Base-by-base conservation (phyloP, 1,284 basidiomycete species). In the Moesziomyces sp. region DNA sequence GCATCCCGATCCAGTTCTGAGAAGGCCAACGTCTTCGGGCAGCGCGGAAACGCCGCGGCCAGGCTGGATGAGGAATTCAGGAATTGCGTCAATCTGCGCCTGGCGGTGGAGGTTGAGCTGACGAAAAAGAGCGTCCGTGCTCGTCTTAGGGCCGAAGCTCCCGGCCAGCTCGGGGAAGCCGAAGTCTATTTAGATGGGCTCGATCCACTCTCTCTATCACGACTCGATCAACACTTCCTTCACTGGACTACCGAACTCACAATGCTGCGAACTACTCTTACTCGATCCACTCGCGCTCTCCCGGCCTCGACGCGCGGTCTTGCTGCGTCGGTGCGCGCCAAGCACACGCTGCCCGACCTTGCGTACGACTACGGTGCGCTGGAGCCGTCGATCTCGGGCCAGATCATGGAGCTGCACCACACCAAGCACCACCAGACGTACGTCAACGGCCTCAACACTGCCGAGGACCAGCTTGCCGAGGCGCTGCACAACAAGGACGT, bases 361-460 rank as follows among this genome's bases (percentile, higher is more conserved):
- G 56, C 79, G 18, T 84, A 81, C 69, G 82, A 79, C 58, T 84
- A 74, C 55, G 76, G 77, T 16, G 80, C 82, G 6, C 78, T 84
- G 18, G 82, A 83, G 64, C 82, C 82, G 21, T 67, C 77, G 42
- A 83, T 84, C 60, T 77, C 76, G 19, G 78, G 63, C 23, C 61
- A 83, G 62, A 83, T 84, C 66, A 83, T 84, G 82, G 75, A 84
- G 70, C 65, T 81, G 34, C 82, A 84, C 73, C 77, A 84, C 73
- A 60, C 49, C 45, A 83, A 83, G 76, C 82, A 84, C 68, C 82
- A 84, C 66, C 80, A 81, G 67, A 82, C 80, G 23, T 84, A 84
- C 58, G 80, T 84, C 66, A 83, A 80, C 68, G 76, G 75, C 50
- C 72, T 84, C 46, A 84, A 84, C 70, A 47, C 54, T 6, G 81